Conservation (phyloP, 495 filamentous ascomycete genomes). For the Bacidia gigantensis region DNA sequence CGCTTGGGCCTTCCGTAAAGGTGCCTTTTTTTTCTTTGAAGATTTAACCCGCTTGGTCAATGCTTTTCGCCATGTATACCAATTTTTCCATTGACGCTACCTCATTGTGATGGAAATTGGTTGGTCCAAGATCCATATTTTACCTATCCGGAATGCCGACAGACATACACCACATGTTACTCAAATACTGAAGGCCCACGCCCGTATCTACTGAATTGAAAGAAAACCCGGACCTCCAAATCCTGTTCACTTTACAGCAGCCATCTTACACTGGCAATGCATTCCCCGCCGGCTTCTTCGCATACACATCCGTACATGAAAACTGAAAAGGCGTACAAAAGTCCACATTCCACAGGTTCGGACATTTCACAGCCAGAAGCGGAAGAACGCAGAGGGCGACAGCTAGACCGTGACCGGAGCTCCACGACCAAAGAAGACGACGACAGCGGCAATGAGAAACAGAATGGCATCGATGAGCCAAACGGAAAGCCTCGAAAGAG, state of each 20-base stretch:
- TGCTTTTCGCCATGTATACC: no score
- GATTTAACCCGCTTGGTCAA: no score
- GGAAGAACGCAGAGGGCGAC: constrained; percentile 15
- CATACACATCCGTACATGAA: constrained; percentile 11
- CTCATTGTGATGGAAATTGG: no score
- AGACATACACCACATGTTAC: no score
- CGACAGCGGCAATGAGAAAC: constrained; percentile 21
- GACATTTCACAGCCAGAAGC: constrained; percentile 17
- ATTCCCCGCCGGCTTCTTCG: constrained; percentile 8
- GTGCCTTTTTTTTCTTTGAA: no score
- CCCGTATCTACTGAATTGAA: no score
- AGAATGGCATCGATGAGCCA: constrained; percentile 19
- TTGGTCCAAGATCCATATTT: no score
- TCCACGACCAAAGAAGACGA: constrained; percentile 20
- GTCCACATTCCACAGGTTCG: constrained; percentile 16
- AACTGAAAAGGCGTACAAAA: constrained; percentile 17
- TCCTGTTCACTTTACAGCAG: neutral
- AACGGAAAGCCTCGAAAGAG: constrained; percentile 47
- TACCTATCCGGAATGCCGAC: no score
- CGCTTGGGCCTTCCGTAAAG: no score
- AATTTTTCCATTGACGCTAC: no score
- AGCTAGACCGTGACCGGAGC: constrained; percentile 17
- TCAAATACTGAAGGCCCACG: no score
- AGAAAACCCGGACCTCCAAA: no score
- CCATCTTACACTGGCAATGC: constrained; percentile 2